Percentiles rank a stretch among this genome's conserved stretches.
phyloP scores from a whole-genome alignment of 208 protist species.

The Spongospora subterranea region DNA sequence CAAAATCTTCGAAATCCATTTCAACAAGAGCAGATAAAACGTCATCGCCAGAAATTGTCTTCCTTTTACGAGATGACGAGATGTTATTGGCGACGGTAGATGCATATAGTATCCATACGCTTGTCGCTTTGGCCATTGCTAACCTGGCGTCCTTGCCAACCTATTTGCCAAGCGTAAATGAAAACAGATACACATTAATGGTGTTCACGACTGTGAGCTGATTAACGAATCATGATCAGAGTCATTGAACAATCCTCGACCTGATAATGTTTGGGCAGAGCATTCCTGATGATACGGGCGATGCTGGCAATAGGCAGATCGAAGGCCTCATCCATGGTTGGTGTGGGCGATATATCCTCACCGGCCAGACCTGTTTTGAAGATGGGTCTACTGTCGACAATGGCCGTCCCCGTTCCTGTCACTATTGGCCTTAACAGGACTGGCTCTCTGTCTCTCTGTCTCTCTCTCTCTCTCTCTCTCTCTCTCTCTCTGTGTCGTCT shows the following conservation, averaged over 20 bases:
- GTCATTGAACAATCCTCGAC: not conserved
- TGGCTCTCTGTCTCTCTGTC: too few species aligned
- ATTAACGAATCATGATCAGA: not conserved
- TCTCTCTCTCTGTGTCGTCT: too few species aligned
- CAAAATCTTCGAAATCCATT: slow-evolving; percentile 50
- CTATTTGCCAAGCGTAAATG: not conserved
- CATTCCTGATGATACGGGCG: slow-evolving; percentile 46
- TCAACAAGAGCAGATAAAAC: not conserved
- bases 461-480: too few species aligned
- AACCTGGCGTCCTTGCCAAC: slow-evolving; percentile 35
- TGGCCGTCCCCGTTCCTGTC: too few species aligned
- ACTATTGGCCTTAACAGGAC: too few species aligned
- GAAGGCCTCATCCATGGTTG: slow-evolving; percentile 7
- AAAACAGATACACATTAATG: too few species aligned
- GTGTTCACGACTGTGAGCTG: not conserved
- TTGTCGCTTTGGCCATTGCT: not conserved
- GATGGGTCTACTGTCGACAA: too few species aligned
- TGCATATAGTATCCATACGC: slow-evolving; percentile 24
- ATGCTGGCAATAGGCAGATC: slow-evolving; percentile 52
- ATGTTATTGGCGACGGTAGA: not conserved
- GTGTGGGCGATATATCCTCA: not conserved
- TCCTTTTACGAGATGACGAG: not conserved
- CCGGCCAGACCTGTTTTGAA: too few species aligned
- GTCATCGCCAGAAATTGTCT: slow-evolving; percentile 52
- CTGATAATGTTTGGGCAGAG: slow-evolving; percentile 45